Conservation (phyloP, 2,329 filamentous ascomycete species). For the Neocucurbitaria cava region DNA sequence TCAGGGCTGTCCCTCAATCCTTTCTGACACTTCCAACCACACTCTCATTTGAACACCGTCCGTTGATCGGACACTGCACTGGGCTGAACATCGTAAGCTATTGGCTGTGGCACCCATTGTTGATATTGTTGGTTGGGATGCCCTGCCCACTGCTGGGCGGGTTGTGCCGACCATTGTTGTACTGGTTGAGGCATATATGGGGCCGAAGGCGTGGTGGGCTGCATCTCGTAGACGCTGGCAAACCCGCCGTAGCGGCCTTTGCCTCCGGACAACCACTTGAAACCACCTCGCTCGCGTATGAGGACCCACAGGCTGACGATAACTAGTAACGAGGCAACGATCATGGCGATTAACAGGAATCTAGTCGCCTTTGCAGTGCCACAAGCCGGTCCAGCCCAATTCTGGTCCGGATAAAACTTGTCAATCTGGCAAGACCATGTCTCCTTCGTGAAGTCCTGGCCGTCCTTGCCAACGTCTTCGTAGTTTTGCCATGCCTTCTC, state of each 20-base stretch:
- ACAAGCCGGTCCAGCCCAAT: slow-evolving; percentile 35
- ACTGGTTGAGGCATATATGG: slow-evolving; percentile 4
- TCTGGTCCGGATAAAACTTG: slow-evolving; percentile 18
- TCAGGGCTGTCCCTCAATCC: background rate
- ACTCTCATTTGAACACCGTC: background rate
- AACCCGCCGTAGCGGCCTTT: slow-evolving; percentile 39
- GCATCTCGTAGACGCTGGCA: slow-evolving; percentile 32
- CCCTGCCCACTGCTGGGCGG: slow-evolving; percentile 12
- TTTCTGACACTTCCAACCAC: background rate
- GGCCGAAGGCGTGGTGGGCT: slow-evolving; percentile 3
- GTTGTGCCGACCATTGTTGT: slow-evolving; percentile 14
- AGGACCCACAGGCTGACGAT: slow-evolving; percentile 29
- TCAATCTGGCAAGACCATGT: slow-evolving; percentile 38
- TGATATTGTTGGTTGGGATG: slow-evolving; percentile 13
- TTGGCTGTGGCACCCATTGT: slow-evolving; percentile 5
- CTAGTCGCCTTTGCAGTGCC: slow-evolving; percentile 32
- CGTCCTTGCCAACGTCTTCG: slow-evolving; percentile 20
- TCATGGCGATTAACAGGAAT: slow-evolving; percentile 32
- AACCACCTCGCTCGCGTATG: slow-evolving; percentile 31
- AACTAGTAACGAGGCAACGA: slow-evolving; percentile 23
- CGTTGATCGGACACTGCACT: slow-evolving; percentile 6
- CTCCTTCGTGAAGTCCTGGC: slow-evolving; percentile 29
- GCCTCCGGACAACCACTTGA: slow-evolving; percentile 36
- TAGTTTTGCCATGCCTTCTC: slow-evolving; percentile 23
- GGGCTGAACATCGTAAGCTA: slow-evolving; percentile 2